Conservation (phyloP, 2,329 filamentous ascomycete genomes). For the Sphaerulina vaccinii region DNA sequence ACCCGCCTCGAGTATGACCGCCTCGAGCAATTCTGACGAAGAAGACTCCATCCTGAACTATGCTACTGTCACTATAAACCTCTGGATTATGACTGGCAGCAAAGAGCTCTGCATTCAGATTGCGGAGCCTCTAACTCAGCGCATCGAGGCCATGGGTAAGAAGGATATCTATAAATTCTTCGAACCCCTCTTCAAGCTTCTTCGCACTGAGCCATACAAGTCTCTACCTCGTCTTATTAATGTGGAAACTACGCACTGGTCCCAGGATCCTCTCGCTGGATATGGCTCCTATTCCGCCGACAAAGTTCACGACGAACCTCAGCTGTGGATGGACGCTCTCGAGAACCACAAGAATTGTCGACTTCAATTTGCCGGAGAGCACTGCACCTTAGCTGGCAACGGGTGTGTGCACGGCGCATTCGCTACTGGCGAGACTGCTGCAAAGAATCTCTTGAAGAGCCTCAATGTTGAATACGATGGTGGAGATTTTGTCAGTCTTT, state of each 20-base stretch:
- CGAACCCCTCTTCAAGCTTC: constrained; percentile 46
- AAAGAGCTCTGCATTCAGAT: constrained; percentile 48
- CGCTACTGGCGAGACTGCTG: constrained; percentile 44
- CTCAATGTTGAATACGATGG: constrained; percentile 40
- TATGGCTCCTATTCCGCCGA: constrained; percentile 47
- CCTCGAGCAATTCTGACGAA: constrained; percentile 36
- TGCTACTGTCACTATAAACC: constrained; percentile 46
- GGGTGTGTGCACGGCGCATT: constrained; percentile 48
- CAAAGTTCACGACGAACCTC: constrained; percentile 46
- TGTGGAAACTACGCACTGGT: constrained; percentile 48
- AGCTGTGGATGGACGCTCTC: constrained; percentile 40
- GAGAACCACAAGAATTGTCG: constrained; percentile 39
- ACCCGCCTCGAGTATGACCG: too few species aligned
- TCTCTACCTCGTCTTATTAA: constrained; percentile 42
- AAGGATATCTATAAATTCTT: constrained; percentile 44
- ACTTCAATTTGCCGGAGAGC: constrained; percentile 44
- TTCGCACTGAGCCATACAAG: constrained; percentile 47
- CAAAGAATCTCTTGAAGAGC: constrained; percentile 40
- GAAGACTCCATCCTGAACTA: constrained; percentile 43
- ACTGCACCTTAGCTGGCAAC: constrained; percentile 43
- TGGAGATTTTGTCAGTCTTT: constrained; percentile 27
- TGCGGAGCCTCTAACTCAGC: constrained; percentile 46
- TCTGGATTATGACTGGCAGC: constrained; percentile 46
- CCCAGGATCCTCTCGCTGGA: constrained; percentile 45
- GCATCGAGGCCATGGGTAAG: constrained; percentile 45